These are phyloP conservation scores for Lizanozyma gosingica DNA, from an alignment of 1,139 yeast species.

Conservation along the genomic window DNA sequence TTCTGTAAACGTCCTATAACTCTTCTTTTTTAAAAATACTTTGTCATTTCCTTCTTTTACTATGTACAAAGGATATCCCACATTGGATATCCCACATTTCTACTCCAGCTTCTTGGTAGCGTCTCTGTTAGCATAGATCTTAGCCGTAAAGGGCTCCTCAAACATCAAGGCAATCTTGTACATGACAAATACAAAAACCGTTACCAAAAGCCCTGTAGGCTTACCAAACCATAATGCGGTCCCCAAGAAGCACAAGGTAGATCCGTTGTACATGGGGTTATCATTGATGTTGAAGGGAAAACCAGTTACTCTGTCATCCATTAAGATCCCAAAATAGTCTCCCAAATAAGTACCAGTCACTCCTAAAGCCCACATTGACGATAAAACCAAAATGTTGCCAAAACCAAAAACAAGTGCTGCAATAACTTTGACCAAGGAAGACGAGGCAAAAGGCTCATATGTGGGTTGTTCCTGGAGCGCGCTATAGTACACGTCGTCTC, in stretches of 20 bases:
- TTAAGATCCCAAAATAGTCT: conserved; percentile 92
- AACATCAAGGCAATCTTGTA: conserved; percentile 75
- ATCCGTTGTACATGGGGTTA: conserved; percentile 71
- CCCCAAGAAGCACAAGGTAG: conserved; percentile 1
- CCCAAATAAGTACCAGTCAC: conserved; percentile 95
- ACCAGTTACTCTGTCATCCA: conserved; percentile 83
- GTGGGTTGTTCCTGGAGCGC: conserved; percentile 45
- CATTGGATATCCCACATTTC: too few species aligned
- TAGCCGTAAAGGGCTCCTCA: conserved; percentile 95
- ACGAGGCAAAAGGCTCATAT: conserved; percentile 42
- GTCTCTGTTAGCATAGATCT: conserved; percentile 69
- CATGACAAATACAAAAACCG: conserved; percentile 69
- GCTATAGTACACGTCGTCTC: conserved; percentile 68
- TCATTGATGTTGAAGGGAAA: conserved; percentile 88
- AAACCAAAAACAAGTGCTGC: conserved; percentile 38
- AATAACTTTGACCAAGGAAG: conserved; percentile 21
- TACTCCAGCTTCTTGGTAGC: too few species aligned
- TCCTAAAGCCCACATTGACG: conserved; percentile 92
- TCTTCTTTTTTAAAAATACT: too few species aligned
- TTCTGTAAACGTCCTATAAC: too few species aligned
- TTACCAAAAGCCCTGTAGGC: conserved; percentile 75
- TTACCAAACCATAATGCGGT: conserved; percentile 20
- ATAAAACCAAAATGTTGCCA: conserved; percentile 73
- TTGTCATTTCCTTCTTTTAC: too few species aligned
- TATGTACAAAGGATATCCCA: too few species aligned